Conservation (phyloP, 106 monocot species). For the Allium sativum region DNA sequence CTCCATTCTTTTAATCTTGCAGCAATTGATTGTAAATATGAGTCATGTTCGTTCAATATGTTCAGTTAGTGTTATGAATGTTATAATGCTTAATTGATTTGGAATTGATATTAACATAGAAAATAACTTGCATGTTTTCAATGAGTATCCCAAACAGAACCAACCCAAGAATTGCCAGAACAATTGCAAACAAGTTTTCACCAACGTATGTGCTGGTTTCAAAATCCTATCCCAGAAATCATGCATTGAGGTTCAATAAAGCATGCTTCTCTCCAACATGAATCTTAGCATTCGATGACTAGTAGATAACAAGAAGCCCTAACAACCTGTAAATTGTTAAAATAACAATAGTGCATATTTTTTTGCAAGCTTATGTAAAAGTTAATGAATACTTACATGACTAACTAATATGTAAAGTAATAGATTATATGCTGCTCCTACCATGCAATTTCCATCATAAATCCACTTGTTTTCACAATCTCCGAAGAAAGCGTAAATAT, state of each 20-base stretch:
- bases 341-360: neutral
- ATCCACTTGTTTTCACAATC: slow-evolving; percentile 62
- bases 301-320: slow-evolving; percentile 78
- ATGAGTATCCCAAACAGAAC: slow-evolving; percentile 50
- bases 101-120: too few relatives aligned
- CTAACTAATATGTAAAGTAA: slow-evolving; percentile 78
- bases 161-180: slow-evolving; percentile 40
- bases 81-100: too few relatives aligned
- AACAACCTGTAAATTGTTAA: slow-evolving; percentile 61
- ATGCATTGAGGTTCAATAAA: slow-evolving; percentile 30
- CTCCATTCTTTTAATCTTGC: slow-evolving; percentile 38
- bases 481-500: slow-evolving; percentile 58
- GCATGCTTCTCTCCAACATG: slow-evolving; percentile 69
- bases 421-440: slow-evolving; percentile 79
- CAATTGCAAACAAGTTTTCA: slow-evolving; percentile 39
- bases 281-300: slow-evolving; percentile 48
- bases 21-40: slow-evolving; percentile 35
- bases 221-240: slow-evolving; percentile 43
- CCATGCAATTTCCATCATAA: slow-evolving; percentile 76
- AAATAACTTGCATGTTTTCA: too few relatives aligned
- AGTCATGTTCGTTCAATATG: too few relatives aligned
- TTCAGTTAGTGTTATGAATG: too few relatives aligned
- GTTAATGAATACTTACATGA: slow-evolving; percentile 45
- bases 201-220: slow-evolving; percentile 28
- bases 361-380: neutral